A percentile compares a stretch with the other conserved stretches of the same genome.
Evolutionary conservation across 768 basidiomycete species (phyloP).

Genomic region (Kwoniella newhampshirensis): DNA sequence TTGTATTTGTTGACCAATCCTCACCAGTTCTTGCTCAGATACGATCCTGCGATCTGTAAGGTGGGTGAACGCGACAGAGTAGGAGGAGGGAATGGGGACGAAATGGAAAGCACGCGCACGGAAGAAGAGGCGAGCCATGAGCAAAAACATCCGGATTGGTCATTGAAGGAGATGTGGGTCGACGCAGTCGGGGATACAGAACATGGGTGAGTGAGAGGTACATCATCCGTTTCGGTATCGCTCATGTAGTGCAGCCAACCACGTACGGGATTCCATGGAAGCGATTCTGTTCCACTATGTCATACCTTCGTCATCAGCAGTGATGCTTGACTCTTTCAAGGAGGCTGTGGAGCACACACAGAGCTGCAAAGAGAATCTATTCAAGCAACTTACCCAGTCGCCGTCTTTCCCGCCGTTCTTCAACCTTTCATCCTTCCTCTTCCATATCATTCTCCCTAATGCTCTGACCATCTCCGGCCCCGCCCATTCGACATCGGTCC

Average conservation of each 20-base stretch:
- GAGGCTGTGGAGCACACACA: too few relatives aligned
- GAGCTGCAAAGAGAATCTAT: not conserved
- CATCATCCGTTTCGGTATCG: too few relatives aligned
- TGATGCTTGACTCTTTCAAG: too few relatives aligned
- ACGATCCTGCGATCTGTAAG: slow-evolving; percentile 65
- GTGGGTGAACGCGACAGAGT: too few relatives aligned
- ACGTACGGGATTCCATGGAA: slow-evolving; percentile 74
- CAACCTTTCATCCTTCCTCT: slow-evolving; percentile 62
- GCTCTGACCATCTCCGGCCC: slow-evolving; percentile 79
- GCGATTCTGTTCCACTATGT: slow-evolving; percentile 63
- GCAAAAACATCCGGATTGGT: too few relatives aligned
- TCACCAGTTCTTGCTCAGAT: slow-evolving; percentile 29
- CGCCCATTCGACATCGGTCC: slow-evolving; percentile 29
- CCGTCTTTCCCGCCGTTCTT: slow-evolving; percentile 53
- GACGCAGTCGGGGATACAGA: too few relatives aligned
- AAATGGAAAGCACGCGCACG: too few relatives aligned
- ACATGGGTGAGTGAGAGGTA: too few relatives aligned
- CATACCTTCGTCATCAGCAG: slow-evolving; percentile 1
- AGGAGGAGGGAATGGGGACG: too few relatives aligned
- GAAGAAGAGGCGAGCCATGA: too few relatives aligned
- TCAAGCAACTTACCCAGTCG: slow-evolving; percentile 19
- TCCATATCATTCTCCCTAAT: slow-evolving; percentile 73
- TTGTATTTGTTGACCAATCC: slow-evolving; percentile 40
- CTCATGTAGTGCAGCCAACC: not conserved
- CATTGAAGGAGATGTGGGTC: too few relatives aligned